A percentile compares a stretch with the other conserved stretches of the same genome.
Evolutionary conservation across 441 rosid genomes (phyloP).

Genomic region (Mallotus japonicus): DNA sequence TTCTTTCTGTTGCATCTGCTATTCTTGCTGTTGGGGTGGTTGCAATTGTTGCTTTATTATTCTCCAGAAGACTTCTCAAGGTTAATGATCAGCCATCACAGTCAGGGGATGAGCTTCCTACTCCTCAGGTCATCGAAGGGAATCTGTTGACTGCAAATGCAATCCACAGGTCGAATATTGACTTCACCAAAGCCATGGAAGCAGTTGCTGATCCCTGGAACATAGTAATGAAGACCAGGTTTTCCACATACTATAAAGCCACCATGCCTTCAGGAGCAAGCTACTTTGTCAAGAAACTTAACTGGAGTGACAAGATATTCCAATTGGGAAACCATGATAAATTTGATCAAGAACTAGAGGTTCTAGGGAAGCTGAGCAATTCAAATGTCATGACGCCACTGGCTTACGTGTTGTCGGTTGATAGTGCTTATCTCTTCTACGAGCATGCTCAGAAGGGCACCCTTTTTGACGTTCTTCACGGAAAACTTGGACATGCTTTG

Average conservation of each 20-base stretch:
- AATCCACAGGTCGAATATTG: conserved; percentile 57
- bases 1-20: conserved; percentile 38
- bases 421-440: conserved; percentile 72
- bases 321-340: conserved; percentile 57
- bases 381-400: conserved; percentile 79
- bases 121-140: conserved; percentile 51
- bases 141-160: conserved; percentile 60
- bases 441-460: conserved; percentile 58
- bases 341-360: conserved; percentile 64
- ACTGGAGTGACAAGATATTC: conserved; percentile 76
- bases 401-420: conserved; percentile 63
- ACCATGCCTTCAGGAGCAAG: conserved; percentile 68
- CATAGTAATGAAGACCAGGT: conserved; percentile 49
- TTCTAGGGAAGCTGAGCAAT: conserved; percentile 70
- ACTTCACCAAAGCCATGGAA: conserved; percentile 69
- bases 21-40: conserved; percentile 34
- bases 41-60: conserved; percentile 26
- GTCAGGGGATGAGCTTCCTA: conserved; percentile 33
- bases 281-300: conserved; percentile 72
- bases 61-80: conserved; percentile 45
- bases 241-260: conserved; percentile 71
- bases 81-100: conserved; percentile 42
- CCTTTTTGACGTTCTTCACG: conserved; percentile 60
- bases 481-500: conserved; percentile 38
- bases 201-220: conserved; percentile 50